Evolutionary conservation across 306 rosid genomes (phyloP).

Genomic region (Hippophae gyantsensis): DNA sequence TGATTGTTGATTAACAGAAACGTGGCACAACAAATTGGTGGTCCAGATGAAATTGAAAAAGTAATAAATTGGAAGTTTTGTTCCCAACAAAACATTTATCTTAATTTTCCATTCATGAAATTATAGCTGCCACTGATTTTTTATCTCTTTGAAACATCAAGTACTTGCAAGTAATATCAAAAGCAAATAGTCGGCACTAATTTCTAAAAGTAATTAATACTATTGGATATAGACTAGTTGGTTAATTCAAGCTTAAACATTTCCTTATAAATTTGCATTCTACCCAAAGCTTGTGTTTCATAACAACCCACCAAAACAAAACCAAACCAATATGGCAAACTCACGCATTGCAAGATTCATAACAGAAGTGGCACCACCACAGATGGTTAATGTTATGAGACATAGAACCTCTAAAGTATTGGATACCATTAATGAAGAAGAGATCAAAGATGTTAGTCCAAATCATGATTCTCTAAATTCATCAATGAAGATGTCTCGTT

Average conservation of each 20-base stretch:
- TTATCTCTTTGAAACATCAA: conserved; percentile 10
- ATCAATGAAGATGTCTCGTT: conserved; percentile 2
- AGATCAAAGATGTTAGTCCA: conserved; percentile 33
- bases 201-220: conserved; percentile 25
- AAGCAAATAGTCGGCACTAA: conserved; percentile 58
- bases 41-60: conserved; percentile 20
- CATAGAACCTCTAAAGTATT: conserved; percentile 62
- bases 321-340: conserved; percentile 45
- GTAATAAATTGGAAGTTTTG: conserved; percentile 31
- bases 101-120: conserved; percentile 21
- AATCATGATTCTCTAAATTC: conserved; percentile 7
- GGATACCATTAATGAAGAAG: conserved; percentile 87
- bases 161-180: conserved; percentile 25
- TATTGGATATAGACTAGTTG: conserved; percentile 26
- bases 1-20: not conserved
- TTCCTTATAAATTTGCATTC: conserved; percentile 1
- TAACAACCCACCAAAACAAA: conserved; percentile 18
- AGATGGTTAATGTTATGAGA: conserved; percentile 74
- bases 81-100: conserved; percentile 37
- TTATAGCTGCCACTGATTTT: conserved; percentile 27
- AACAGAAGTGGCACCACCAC: conserved; percentile 92
- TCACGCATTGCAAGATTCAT: conserved; percentile 70
- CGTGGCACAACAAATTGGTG: conserved; percentile 25
- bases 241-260: conserved; percentile 20
- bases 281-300: conserved; percentile 1